Conservation (phyloP, 2,329 filamentous ascomycete genomes). For the Apiospora sp. region DNA sequence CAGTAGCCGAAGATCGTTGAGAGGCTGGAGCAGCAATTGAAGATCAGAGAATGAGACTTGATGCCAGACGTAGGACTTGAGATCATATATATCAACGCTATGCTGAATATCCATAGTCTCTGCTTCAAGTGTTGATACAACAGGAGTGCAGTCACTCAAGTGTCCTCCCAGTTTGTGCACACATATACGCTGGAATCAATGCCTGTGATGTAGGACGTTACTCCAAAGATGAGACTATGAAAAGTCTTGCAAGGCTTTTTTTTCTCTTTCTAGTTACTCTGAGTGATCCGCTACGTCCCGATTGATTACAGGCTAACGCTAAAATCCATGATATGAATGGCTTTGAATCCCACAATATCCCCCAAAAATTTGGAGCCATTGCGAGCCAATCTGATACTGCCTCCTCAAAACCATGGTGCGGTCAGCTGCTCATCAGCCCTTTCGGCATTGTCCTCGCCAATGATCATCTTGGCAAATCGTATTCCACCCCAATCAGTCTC, state of each 20-base stretch:
- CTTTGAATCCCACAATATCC: not conserved
- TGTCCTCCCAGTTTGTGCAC: not conserved
- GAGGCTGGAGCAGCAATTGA: no score
- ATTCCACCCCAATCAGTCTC: conserved; percentile 38
- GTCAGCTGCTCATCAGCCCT: not conserved
- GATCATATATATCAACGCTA: not conserved
- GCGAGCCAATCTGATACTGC: not conserved
- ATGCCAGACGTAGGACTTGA: not conserved
- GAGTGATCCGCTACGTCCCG: not conserved
- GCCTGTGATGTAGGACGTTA: not conserved
- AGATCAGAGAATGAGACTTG: not conserved
- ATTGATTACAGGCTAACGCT: not conserved
- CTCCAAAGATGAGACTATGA: not conserved
- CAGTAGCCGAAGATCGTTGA: not conserved
- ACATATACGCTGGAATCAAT: not conserved
- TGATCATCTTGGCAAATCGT: conserved; percentile 33
- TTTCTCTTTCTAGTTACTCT: not conserved
- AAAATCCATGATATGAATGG: not conserved
- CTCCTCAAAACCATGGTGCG: not conserved
- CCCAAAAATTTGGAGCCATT: not conserved
- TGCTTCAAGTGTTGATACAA: not conserved
- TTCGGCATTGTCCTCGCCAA: not conserved
- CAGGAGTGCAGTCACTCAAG: not conserved
- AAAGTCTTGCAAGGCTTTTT: not conserved
- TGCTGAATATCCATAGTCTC: no score